These are phyloP conservation scores for Suillus sp. DNA, from an alignment of 768 basidiomycete genomes.

Conservation along the genomic window DNA sequence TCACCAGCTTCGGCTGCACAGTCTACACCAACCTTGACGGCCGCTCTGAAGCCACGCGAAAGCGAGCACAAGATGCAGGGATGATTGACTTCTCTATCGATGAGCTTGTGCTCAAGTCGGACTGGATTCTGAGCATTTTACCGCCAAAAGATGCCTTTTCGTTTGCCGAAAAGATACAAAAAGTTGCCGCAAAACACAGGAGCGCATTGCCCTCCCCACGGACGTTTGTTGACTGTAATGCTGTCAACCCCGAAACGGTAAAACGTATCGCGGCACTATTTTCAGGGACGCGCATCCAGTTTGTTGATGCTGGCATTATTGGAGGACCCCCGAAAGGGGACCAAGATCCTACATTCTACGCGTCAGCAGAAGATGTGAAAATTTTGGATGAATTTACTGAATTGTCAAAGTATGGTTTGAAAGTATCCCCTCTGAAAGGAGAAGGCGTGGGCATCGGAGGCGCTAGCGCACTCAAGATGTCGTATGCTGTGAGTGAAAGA, in stretches of 20 bases:
- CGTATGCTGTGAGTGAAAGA: slow-evolving; percentile 52
- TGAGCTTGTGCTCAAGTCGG: slow-evolving; percentile 39
- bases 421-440: slow-evolving; percentile 46
- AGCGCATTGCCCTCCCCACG: slow-evolving; percentile 17
- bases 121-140: slow-evolving; percentile 58
- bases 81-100: slow-evolving; percentile 44
- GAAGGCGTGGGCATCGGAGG: slow-evolving; percentile 54
- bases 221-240: slow-evolving; percentile 60
- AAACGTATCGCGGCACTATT: slow-evolving; percentile 51
- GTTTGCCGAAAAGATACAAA: slow-evolving; percentile 39
- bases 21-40: slow-evolving; percentile 58
- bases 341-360: slow-evolving; percentile 59
- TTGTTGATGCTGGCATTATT: slow-evolving; percentile 61
- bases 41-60: slow-evolving; percentile 52
- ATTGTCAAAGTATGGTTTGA: slow-evolving; percentile 47
- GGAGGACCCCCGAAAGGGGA: slow-evolving; percentile 52
- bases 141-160: slow-evolving; percentile 55
- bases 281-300: slow-evolving; percentile 37
- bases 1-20: slow-evolving; percentile 47
- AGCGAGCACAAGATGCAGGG: slow-evolving; percentile 52
- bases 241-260: slow-evolving; percentile 53
- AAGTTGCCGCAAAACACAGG: not conserved
- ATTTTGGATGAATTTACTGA: slow-evolving; percentile 42
- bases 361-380: slow-evolving; percentile 41
- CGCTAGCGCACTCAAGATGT: slow-evolving; percentile 67